A percentile compares a stretch with the other conserved stretches of the same genome.
Evolutionary conservation across 345 rosid genomes (phyloP).

Genomic region (Citropsis articulata): DNA sequence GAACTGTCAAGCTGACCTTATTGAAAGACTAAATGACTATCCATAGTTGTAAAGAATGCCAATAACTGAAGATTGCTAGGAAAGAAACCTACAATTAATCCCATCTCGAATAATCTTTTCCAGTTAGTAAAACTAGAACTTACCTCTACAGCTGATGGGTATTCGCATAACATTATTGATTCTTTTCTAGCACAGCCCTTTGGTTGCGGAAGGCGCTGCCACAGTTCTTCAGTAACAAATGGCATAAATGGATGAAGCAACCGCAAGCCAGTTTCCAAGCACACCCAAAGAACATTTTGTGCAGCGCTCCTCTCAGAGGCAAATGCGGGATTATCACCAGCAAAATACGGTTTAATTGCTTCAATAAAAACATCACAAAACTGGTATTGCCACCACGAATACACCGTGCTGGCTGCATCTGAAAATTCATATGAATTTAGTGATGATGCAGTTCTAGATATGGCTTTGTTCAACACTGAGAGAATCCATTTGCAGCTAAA

Average conservation of each 20-base stretch:
- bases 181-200: constrained; percentile 41
- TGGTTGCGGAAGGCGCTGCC: constrained; percentile 86
- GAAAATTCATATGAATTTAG: constrained; percentile 71
- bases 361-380: constrained; percentile 95
- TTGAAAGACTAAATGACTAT: background rate
- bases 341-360: constrained; percentile 82
- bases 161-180: constrained; percentile 78
- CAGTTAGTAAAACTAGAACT: constrained; percentile 11
- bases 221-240: constrained; percentile 85
- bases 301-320: constrained; percentile 65
- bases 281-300: constrained; percentile 68
- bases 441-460: constrained; percentile 52
- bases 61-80: background rate
- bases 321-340: constrained; percentile 50
- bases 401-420: constrained; percentile 69
- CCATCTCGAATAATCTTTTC: background rate
- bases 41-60: background rate
- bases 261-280: constrained; percentile 80
- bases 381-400: constrained; percentile 98
- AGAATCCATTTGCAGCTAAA: constrained; percentile 94
- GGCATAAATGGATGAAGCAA: constrained; percentile 99
- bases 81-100: background rate
- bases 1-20: background rate
- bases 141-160: constrained; percentile 70
- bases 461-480: constrained; percentile 71